Percentiles rank a stretch among this genome's conserved stretches.
These are phyloP conservation scores for Juglanconis oblonga DNA, from an alignment of 2,329 filamentous ascomycete genomes.

Conservation along the genomic window DNA sequence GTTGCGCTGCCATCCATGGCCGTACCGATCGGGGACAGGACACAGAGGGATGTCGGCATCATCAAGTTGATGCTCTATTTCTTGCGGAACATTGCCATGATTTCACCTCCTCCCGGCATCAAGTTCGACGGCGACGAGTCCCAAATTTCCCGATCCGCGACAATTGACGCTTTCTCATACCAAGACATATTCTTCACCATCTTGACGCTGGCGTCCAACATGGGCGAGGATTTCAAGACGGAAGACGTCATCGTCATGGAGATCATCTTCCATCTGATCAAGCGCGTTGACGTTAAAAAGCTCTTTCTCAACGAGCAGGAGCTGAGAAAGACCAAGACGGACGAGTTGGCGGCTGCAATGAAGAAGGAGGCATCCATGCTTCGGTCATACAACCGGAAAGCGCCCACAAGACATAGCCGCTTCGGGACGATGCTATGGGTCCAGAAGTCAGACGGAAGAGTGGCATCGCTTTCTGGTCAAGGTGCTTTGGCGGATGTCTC, in stretches of 20 bases:
- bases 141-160: constrained; percentile 81
- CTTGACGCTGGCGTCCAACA: constrained; percentile 84
- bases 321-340: constrained; percentile 63
- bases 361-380: constrained; percentile 83
- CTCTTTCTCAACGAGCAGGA: constrained; percentile 81
- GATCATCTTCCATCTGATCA: constrained; percentile 87
- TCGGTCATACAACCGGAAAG: constrained; percentile 70
- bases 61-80: constrained; percentile 89
- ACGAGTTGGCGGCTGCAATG: constrained; percentile 73
- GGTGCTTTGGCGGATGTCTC: constrained; percentile 73
- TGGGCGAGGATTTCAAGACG: constrained; percentile 86
- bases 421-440: constrained; percentile 99
- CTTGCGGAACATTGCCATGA: constrained; percentile 83
- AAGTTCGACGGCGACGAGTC: constrained; percentile 84
- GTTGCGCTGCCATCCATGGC: constrained; percentile 85
- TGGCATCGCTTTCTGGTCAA: constrained; percentile 85
- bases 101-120: constrained; percentile 69
- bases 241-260: constrained; percentile 91
- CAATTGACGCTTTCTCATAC: constrained; percentile 83
- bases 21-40: constrained; percentile 70
- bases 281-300: constrained; percentile 79
- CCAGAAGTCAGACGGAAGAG: constrained; percentile 78
- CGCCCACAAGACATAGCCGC: constrained; percentile 83
- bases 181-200: constrained; percentile 88
- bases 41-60: constrained; percentile 80